phyloP scores from a whole-genome alignment of 1,284 basidiomycete species.

The Microbotryomycetes sp. region DNA sequence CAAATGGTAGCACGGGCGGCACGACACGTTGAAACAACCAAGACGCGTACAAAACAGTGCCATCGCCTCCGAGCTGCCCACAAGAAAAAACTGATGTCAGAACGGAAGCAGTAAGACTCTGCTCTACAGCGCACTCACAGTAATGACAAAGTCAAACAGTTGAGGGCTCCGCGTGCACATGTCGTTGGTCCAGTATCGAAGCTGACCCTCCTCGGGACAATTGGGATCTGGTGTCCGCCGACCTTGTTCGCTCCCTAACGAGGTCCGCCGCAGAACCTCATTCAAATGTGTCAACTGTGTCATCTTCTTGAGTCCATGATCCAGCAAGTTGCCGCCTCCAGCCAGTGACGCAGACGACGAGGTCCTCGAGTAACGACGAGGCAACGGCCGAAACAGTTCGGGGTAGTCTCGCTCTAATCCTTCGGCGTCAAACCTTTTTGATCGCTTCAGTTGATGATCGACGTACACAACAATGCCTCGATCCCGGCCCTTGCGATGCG shows the following conservation, averaged over 20 bases:
- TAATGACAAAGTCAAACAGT: conserved; percentile 96
- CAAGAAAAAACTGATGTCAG: conserved; percentile 10
- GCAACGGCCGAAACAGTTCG: conserved; percentile 72
- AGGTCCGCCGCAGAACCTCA: conserved; percentile 27
- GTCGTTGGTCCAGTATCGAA: conserved; percentile 93
- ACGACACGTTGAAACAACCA: conserved; percentile 99
- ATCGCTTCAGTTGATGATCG: conserved; percentile 83
- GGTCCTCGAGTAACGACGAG: conserved; percentile 52
- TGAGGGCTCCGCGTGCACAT: conserved; percentile 91
- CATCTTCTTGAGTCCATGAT: neutral
- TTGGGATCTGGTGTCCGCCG: neutral
- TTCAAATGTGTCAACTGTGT: conserved; percentile 16
- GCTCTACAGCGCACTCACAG: conserved; percentile 54
- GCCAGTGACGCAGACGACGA: conserved; percentile 30
- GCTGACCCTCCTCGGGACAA: conserved; percentile 66
- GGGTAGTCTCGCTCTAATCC: conserved; percentile 82
- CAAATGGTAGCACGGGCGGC: conserved; percentile 93
- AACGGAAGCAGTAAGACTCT: neutral
- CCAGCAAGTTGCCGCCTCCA: neutral
- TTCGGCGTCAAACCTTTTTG: conserved; percentile 88
- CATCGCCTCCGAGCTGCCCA: conserved; percentile 84
- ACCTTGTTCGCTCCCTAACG: conserved; percentile 4
- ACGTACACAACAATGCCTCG: conserved; percentile 80
- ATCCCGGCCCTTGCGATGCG: conserved; percentile 51
- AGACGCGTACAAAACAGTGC: conserved; percentile 96